Base-by-base conservation (phyloP, 2,329 filamentous ascomycete species). In the Fusarium transvaalense region DNA sequence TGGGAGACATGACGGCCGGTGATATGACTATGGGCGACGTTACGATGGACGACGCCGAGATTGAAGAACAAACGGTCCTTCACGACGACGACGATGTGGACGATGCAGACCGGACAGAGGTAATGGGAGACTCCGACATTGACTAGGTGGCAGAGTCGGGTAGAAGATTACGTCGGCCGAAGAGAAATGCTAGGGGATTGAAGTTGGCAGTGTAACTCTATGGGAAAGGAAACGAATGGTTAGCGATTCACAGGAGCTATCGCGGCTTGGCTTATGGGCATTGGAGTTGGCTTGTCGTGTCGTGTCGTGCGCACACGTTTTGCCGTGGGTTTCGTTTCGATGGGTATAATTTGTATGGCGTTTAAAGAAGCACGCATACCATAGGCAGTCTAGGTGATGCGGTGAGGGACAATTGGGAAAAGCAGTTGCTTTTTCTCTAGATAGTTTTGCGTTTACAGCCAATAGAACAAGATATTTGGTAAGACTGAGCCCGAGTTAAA, bases 21-120 rank as follows among this genome's bases (percentile, higher is more conserved):
- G 72, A 74, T 25, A 52, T 74, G 27, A 73, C 71, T n/a, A 72
- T 74, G 71, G 73, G 68, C 37, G 83, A 85, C 35, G 75, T 83
- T 37, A 78, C 78, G 45, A 80, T 88, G 61, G 86, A 86, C 56
- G 86, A 88, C 29, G 83, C 83, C 14, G 77, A 88, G 17, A 83
- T 85, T 71, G 86, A 86, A 35, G 85, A 83, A 38, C 75, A 79
- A 57, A 78, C 77, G 17, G 74, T 72, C 23, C 63, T 78, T 39
- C 66, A 71, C 8, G 82, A 78, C 41, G 84, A 84, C 50, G 83
- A 82, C 48, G 84, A 85, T 10, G 81, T 81, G 13, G 83, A 83
- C 21, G 82, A 83, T 45, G 66, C 73, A 7, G 78, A 80, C 56
- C 76, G 76, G 48, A 80, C 78, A 34, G 83, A 80, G 59, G 70